Conservation (phyloP, 108 stramenopile genomes). For the Asterionellopsis glacialis region DNA sequence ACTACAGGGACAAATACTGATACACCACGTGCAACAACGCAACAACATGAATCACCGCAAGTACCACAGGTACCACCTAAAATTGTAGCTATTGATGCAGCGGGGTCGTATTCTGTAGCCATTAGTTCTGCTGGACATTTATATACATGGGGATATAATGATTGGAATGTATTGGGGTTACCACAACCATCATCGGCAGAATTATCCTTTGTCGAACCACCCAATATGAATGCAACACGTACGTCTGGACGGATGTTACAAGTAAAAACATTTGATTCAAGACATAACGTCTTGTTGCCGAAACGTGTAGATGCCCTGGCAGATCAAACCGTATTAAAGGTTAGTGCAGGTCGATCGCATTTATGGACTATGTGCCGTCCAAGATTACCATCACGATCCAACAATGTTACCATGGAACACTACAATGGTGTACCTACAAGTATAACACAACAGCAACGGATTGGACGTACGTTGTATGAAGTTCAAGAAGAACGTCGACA, state of each 20-base stretch:
- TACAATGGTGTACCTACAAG: neutral
- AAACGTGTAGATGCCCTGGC: constrained; percentile 38
- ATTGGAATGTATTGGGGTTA: constrained; percentile 61
- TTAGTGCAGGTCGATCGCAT: neutral
- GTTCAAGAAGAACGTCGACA: constrained; percentile 22
- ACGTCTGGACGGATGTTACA: neutral
- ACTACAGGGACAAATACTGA: neutral
- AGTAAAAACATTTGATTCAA: constrained; percentile 14
- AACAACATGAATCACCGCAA: constrained; percentile 1
- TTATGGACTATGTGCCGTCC: neutral
- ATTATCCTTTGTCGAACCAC: constrained; percentile 18
- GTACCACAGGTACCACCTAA: constrained; percentile 23
- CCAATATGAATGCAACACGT: neutral
- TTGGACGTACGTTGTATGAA: constrained; percentile 35
- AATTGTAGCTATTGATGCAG: constrained; percentile 59
- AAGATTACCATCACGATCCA: no score
- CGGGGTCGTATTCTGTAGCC: constrained; percentile 72
- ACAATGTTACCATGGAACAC: no score
- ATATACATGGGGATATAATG: constrained; percentile 83
- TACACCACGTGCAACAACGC: constrained; percentile 4
- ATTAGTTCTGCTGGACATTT: constrained; percentile 61
- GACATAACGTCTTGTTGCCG: constrained; percentile 46
- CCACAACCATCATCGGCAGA: constrained; percentile 52
- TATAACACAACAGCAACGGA: neutral
- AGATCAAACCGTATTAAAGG: neutral